Evolutionary conservation across 495 filamentous ascomycete genomes (phyloP).

Genomic region (Lasiosphaeria ovina): DNA sequence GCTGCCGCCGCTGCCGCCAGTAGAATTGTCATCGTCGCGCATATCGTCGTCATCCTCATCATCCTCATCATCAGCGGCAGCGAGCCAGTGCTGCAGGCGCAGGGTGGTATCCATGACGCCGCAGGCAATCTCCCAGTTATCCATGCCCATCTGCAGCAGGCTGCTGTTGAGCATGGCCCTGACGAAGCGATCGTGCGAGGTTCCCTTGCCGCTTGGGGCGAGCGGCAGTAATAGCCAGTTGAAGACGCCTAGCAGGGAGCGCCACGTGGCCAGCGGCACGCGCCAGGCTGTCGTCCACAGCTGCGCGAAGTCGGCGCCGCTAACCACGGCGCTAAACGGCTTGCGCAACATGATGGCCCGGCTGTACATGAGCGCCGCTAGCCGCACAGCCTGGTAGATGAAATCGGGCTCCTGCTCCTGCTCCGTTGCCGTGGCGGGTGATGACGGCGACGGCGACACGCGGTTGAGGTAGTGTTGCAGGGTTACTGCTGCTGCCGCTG

Average conservation of each 20-base stretch:
- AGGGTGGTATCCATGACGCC: slow-evolving; percentile 27
- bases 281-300: slow-evolving; percentile 39
- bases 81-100: slow-evolving; percentile 33
- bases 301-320: slow-evolving; percentile 23
- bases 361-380: slow-evolving; percentile 34
- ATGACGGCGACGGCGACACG: background rate
- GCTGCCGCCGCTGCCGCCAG: background rate
- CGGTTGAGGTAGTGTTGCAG: background rate
- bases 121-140: slow-evolving; percentile 36
- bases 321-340: slow-evolving; percentile 28
- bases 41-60: background rate
- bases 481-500: background rate
- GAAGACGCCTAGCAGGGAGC: slow-evolving; percentile 33
- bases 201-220: slow-evolving; percentile 17
- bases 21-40: background rate
- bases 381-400: slow-evolving; percentile 35
- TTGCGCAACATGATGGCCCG: slow-evolving; percentile 30
- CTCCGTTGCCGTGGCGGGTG: background rate
- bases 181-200: slow-evolving; percentile 30
- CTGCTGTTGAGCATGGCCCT: slow-evolving; percentile 33
- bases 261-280: slow-evolving; percentile 34
- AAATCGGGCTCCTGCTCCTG: slow-evolving; percentile 19
- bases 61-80: background rate
- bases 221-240: slow-evolving; percentile 33
- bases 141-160: slow-evolving; percentile 35